Conservation (phyloP, 257 asterid genomes). For the Thymus mandschuricus region DNA sequence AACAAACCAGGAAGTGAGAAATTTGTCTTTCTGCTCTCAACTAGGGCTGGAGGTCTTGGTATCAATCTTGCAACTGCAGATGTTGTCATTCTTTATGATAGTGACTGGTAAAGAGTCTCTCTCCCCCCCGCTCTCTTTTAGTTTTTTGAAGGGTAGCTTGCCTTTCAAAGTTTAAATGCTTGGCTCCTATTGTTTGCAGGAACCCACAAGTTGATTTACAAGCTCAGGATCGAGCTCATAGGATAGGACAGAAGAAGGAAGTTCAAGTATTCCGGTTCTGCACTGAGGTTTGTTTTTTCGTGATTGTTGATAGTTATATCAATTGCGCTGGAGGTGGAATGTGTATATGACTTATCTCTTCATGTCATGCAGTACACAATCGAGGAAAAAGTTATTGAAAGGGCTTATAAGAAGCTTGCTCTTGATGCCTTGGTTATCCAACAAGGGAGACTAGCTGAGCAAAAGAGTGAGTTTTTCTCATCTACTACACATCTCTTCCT, state of each 20-base stretch:
- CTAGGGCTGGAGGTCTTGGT: conserved; percentile 99
- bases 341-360: conserved; percentile 29
- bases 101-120: conserved; percentile 77
- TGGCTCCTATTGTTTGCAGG: conserved; percentile 54
- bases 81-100: conserved; percentile 95
- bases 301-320: conserved; percentile 9
- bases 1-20: conserved; percentile 97
- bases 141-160: conserved; percentile 19
- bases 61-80: conserved; percentile 99
- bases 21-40: conserved; percentile 86
- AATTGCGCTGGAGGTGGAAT: conserved; percentile 12
- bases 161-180: conserved; percentile 24
- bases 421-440: conserved; percentile 99
- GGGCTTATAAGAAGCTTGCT: conserved; percentile 99
- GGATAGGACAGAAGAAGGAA: conserved; percentile 99
- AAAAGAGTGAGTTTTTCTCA: conserved; percentile 63
- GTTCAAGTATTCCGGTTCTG: conserved; percentile 99
- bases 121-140: neutral
- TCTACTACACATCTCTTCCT: conserved; percentile 21
- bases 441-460: conserved; percentile 98
- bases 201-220: conserved; percentile 99
- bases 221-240: conserved; percentile 99
- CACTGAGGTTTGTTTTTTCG: conserved; percentile 78
- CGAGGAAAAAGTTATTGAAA: conserved; percentile 98
- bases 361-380: conserved; percentile 75